A percentile compares a stretch with the other conserved stretches of the same genome.
phyloP scores from a whole-genome alignment of 441 rosid genomes.

The Mallotus japonicus region DNA sequence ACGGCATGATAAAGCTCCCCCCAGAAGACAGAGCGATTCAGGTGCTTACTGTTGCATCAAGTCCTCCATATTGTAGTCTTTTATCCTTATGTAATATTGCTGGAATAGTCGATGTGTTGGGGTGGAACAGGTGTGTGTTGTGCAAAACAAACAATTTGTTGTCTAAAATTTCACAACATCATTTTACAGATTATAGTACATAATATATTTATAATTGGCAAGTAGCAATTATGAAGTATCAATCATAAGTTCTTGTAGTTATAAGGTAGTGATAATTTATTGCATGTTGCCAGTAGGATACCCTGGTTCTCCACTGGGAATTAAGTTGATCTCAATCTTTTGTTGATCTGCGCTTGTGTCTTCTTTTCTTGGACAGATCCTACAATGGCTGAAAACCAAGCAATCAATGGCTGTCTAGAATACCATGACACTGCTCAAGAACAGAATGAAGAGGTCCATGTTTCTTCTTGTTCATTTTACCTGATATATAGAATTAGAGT shows the following conservation, averaged over 20 bases:
- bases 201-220: background rate
- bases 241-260: background rate
- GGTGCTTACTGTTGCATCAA: constrained; percentile 35
- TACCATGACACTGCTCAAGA: constrained; percentile 10
- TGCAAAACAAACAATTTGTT: background rate
- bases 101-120: background rate
- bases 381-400: background rate
- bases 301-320: background rate
- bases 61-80: background rate
- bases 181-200: background rate
- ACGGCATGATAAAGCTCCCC: constrained; percentile 17
- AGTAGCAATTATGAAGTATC: background rate
- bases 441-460: constrained; percentile 9
- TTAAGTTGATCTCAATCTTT: background rate
- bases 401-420: constrained; percentile 1
- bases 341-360: background rate
- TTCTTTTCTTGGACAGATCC: background rate
- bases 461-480: background rate
- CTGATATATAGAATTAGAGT: background rate
- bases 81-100: background rate
- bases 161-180: background rate
- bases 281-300: background rate
- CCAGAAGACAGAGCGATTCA: constrained; percentile 53
- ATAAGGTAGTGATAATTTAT: background rate
- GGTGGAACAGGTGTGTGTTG: background rate